Evolutionary conservation across 495 filamentous ascomycete genomes (phyloP).

Genomic region (Bacidia rubella): DNA sequence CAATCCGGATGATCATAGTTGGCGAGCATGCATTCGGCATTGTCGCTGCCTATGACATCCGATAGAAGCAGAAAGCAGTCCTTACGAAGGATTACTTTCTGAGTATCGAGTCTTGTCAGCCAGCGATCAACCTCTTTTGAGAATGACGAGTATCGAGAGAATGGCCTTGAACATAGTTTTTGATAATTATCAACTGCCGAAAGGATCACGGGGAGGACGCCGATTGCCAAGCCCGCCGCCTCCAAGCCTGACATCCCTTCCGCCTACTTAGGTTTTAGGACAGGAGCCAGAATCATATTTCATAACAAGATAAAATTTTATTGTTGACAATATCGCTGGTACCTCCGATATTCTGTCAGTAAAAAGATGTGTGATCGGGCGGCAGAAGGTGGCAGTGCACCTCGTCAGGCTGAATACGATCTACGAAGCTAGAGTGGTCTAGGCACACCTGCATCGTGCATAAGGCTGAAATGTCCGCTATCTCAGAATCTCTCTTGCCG

Average conservation of each 20-base stretch:
- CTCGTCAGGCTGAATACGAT: neutral
- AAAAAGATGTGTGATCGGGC: neutral
- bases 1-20: neutral
- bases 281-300: too few species aligned
- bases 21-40: neutral
- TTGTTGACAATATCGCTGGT: too few species aligned
- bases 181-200: constrained; percentile 21
- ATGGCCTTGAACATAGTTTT: constrained; percentile 17
- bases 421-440: neutral
- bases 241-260: constrained; percentile 12
- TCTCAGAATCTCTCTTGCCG: neutral
- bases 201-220: constrained; percentile 20
- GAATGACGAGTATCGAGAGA: constrained; percentile 14
- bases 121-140: constrained; percentile 11
- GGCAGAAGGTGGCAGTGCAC: neutral
- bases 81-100: constrained; percentile 12
- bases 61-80: constrained; percentile 12
- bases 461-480: neutral
- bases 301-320: too few species aligned
- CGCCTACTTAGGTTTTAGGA: too few species aligned
- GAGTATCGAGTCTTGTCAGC: neutral
- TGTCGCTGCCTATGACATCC: constrained; percentile 1
- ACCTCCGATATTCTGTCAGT: neutral
- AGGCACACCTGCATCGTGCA: neutral
- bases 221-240: constrained; percentile 19